Percentiles rank a stretch among this genome's conserved stretches.
Conservation (phyloP, 176 grass and related monocot species). For the Aechmea fasciata region DNA sequence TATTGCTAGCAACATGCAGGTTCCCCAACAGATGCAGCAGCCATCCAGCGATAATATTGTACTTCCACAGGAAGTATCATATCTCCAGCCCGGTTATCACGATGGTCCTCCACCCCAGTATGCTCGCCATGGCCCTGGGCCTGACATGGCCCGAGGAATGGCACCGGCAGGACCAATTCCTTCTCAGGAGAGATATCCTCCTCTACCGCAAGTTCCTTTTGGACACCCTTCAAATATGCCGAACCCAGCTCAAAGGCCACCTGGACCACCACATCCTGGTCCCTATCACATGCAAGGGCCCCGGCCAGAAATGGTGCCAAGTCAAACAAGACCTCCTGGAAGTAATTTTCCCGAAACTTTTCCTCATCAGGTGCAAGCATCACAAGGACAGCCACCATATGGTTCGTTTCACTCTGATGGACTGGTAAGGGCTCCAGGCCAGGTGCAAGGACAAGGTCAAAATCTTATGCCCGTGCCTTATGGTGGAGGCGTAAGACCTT, state of each 20-base stretch:
- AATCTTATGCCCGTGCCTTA: conserved; percentile 17
- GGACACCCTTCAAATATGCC: conserved; percentile 12
- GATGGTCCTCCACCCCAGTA: not conserved
- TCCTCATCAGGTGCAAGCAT: conserved; percentile 5
- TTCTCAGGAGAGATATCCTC: conserved; percentile 7
- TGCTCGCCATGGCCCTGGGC: conserved; percentile 11
- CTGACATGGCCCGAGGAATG: conserved; percentile 23
- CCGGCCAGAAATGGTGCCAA: conserved; percentile 11
- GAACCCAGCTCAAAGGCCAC: conserved; percentile 14
- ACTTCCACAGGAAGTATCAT: conserved; percentile 7
- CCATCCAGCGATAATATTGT: conserved; percentile 17
- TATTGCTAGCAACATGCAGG: conserved; percentile 3
- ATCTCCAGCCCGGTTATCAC: conserved; percentile 11
- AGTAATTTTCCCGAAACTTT: conserved; percentile 33
- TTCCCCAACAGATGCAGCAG: conserved; percentile 22
- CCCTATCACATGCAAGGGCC: conserved; percentile 21
- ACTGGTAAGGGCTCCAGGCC: conserved; percentile 22
- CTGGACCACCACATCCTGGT: conserved; percentile 23
- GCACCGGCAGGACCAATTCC: not conserved
- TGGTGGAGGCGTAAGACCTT: conserved; percentile 17
- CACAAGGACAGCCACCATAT: conserved; percentile 22
- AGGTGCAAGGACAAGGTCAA: conserved; percentile 16
- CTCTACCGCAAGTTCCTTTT: conserved; percentile 12
- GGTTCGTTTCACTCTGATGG: conserved; percentile 34
- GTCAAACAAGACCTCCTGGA: conserved; percentile 39